Percentiles rank a stretch among this genome's conserved stretches.
These are phyloP conservation scores for Piedraia hortae DNA, from an alignment of 2,329 filamentous ascomycete species.

Conservation along the genomic window DNA sequence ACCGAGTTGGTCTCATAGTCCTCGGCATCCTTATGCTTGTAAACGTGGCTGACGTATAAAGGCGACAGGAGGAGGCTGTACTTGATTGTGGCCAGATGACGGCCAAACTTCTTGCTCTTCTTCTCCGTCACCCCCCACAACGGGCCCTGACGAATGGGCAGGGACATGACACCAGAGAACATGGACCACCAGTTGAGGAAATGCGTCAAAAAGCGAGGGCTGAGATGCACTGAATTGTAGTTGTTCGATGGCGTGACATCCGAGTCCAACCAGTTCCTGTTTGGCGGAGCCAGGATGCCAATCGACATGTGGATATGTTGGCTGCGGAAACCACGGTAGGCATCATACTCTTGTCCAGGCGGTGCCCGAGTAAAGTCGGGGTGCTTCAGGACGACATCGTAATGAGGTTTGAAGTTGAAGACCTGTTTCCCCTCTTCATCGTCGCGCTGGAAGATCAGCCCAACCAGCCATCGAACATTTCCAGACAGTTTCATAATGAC, in stretches of 20 bases:
- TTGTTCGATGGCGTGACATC: slow-evolving; percentile 54
- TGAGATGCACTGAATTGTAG: slow-evolving; percentile 90
- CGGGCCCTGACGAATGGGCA: slow-evolving; percentile 74
- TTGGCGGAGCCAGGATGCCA: slow-evolving; percentile 61
- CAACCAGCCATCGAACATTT: slow-evolving; percentile 76
- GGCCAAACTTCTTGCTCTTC: slow-evolving; percentile 93
- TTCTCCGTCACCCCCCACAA: slow-evolving; percentile 85
- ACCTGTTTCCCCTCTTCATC: slow-evolving; percentile 42
- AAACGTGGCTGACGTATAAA: slow-evolving; percentile 84
- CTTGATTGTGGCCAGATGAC: slow-evolving; percentile 94
- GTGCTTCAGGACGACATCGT: slow-evolving; percentile 64
- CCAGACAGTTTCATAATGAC: slow-evolving; percentile 97
- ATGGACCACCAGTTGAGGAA: slow-evolving; percentile 97
- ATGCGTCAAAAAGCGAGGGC: slow-evolving; percentile 88
- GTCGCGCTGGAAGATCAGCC: slow-evolving; percentile 75
- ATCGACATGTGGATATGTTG: slow-evolving; percentile 91
- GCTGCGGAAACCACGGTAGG: slow-evolving; percentile 89
- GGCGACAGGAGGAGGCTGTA: slow-evolving; percentile 83
- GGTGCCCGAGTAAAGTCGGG: slow-evolving; percentile 39
- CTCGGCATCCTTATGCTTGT: slow-evolving; percentile 91
- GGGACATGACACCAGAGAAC: slow-evolving; percentile 79
- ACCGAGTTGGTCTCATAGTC: slow-evolving; percentile 54
- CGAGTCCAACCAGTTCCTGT: slow-evolving; percentile 59
- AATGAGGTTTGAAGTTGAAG: slow-evolving; percentile 79
- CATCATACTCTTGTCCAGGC: slow-evolving; percentile 42